Conservation (phyloP, 257 asterid genomes). For the Solanum ahanhuiri region DNA sequence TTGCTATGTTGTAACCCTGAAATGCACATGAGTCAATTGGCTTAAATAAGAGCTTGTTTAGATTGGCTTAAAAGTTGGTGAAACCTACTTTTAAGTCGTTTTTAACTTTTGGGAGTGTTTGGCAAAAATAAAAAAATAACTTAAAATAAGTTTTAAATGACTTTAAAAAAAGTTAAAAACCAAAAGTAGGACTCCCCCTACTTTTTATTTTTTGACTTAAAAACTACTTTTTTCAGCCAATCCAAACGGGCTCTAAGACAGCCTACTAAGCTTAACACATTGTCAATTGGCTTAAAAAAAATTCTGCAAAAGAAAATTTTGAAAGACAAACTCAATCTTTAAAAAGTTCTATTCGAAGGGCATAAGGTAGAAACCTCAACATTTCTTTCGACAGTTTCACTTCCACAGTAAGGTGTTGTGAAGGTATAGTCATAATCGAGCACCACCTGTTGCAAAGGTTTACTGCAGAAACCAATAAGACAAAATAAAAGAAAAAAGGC, state of each 20-base stretch:
- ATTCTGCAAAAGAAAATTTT: background rate
- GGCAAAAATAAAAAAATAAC: background rate
- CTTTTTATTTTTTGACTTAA: background rate
- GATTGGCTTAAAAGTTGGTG: background rate
- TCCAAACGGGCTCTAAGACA: background rate
- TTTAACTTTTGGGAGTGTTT: background rate
- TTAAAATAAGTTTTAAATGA: background rate
- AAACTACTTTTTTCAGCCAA: background rate
- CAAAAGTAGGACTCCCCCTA: background rate
- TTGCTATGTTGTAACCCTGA: background rate
- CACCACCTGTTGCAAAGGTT: conserved; percentile 75
- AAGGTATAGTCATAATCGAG: conserved; percentile 94
- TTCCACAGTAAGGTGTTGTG: conserved; percentile 92
- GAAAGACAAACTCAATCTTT: background rate
- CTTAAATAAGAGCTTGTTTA: background rate
- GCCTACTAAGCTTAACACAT: background rate
- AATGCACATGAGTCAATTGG: background rate
- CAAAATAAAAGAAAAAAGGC: background rate
- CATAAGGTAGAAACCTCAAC: conserved; percentile 45
- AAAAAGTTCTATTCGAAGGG: background rate
- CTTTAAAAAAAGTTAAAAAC: background rate
- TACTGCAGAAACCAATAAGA: conserved; percentile 41
- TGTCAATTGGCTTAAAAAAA: background rate
- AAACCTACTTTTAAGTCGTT: background rate
- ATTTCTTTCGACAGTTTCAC: conserved; percentile 38